A percentile compares a stretch with the other conserved stretches of the same genome.
Evolutionary conservation across 768 basidiomycete species (phyloP).

Genomic region (Phaeotremella fagi): DNA sequence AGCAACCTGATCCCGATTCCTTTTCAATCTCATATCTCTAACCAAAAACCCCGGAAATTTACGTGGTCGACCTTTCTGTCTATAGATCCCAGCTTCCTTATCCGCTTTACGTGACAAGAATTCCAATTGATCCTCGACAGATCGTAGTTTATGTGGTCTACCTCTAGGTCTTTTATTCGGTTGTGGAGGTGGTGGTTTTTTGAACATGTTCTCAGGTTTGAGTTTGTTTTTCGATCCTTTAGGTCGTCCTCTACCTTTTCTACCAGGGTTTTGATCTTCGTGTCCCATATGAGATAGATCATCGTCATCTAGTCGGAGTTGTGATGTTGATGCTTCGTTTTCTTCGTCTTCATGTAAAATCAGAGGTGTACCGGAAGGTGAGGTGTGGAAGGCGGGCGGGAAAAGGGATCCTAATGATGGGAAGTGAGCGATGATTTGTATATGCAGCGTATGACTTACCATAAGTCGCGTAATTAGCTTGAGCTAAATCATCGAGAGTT

Average conservation of each 20-base stretch:
- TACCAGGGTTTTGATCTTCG: conserved; percentile 49
- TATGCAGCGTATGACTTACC: neutral
- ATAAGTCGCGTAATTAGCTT: conserved; percentile 13
- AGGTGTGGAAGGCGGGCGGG: conserved; percentile 8
- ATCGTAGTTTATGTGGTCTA: conserved; percentile 33
- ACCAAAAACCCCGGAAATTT: conserved; percentile 41
- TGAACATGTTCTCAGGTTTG: conserved; percentile 6
- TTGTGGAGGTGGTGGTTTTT: conserved; percentile 2
- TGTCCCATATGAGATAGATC: too few species aligned
- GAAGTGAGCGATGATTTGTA: neutral
- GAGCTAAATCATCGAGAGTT: conserved; percentile 26
- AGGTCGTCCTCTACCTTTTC: conserved; percentile 69
- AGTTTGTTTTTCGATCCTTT: conserved; percentile 76
- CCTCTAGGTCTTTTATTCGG: conserved; percentile 19
- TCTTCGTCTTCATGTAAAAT: conserved; percentile 4
- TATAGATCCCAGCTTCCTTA: conserved; percentile 23
- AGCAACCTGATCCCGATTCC: conserved; percentile 23
- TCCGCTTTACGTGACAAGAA: conserved; percentile 20
- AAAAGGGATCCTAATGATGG: conserved; percentile 13
- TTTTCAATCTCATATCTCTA: conserved; percentile 40
- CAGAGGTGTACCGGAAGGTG: neutral
- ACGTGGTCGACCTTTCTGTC: conserved; percentile 31
- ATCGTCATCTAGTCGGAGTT: neutral
- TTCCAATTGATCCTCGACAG: conserved; percentile 30
- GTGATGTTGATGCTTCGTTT: neutral